Evolutionary conservation across 2,329 filamentous ascomycete genomes (phyloP).

Genomic region (Trichophyton mentagrophytes): DNA sequence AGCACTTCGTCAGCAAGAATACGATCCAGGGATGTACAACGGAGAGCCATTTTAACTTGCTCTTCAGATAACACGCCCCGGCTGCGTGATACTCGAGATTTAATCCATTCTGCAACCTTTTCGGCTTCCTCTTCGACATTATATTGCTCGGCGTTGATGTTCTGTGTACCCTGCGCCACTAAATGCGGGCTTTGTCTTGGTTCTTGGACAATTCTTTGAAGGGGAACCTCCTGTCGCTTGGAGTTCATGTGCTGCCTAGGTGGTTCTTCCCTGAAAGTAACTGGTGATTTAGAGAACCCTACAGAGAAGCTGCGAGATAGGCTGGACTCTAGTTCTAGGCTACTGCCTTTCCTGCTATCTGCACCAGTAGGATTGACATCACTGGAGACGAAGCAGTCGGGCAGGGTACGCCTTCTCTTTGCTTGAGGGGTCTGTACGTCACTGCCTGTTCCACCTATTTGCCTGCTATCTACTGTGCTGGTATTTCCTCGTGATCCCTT

Average conservation of each 20-base stretch:
- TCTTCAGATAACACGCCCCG: constrained; percentile 14
- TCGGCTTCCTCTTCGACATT: neutral
- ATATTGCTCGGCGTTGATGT: neutral
- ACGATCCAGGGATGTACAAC: constrained; percentile 31
- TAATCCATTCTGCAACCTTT: constrained; percentile 29
- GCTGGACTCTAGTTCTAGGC: neutral
- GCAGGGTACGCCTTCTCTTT: neutral
- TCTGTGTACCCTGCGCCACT: neutral
- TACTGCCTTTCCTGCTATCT: neutral
- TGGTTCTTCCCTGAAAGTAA: neutral
- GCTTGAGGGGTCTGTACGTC: neutral
- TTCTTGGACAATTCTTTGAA: neutral
- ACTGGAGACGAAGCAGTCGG: neutral
- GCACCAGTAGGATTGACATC: neutral
- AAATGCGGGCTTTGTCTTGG: neutral
- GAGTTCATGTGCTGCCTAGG: neutral
- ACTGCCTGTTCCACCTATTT: neutral
- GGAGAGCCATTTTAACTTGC: constrained; percentile 24
- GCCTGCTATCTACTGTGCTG: neutral
- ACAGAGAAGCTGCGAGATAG: neutral
- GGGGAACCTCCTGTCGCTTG: neutral
- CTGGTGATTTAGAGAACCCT: neutral
- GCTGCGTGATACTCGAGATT: constrained; percentile 11
- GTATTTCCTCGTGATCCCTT: neutral
- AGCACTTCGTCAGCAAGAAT: constrained; percentile 27